Percentiles rank a stretch among this genome's conserved stretches.
Conservation (phyloP, 352 stramenopile species). For the Pilasporangium apinafurcum region DNA sequence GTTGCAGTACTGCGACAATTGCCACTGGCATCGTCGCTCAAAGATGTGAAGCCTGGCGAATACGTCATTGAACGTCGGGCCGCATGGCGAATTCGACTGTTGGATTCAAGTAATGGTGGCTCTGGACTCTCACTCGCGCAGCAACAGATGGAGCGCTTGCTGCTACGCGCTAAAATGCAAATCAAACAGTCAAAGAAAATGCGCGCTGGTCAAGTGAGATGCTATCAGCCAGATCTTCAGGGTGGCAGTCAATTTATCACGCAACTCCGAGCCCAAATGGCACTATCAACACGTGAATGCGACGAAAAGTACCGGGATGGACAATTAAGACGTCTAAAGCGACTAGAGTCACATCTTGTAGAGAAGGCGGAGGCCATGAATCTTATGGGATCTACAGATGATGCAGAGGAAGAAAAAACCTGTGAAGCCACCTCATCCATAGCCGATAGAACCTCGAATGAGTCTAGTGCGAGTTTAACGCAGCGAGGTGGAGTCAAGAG, state of each 20-base stretch:
- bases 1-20: slow-evolving; percentile 63
- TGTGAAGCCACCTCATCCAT: not conserved
- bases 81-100: slow-evolving; percentile 55
- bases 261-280: slow-evolving; percentile 46
- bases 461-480: not conserved
- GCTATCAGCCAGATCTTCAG: slow-evolving; percentile 33
- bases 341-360: slow-evolving; percentile 33
- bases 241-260: slow-evolving; percentile 42
- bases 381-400: slow-evolving; percentile 4
- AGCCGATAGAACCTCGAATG: not conserved
- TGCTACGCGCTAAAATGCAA: slow-evolving; percentile 66
- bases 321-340: slow-evolving; percentile 31
- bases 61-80: slow-evolving; percentile 67
- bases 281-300: slow-evolving; percentile 32
- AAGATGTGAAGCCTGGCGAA: slow-evolving; percentile 40
- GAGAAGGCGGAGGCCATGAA: slow-evolving; percentile 39
- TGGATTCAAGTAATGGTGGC: slow-evolving; percentile 66
- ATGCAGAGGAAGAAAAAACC: not conserved
- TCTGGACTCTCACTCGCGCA: slow-evolving; percentile 60
- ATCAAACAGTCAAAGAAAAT: slow-evolving; percentile 74
- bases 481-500: no score
- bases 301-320: slow-evolving; percentile 30
- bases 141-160: slow-evolving; percentile 73
- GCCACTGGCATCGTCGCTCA: slow-evolving; percentile 17
- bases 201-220: slow-evolving; percentile 41